phyloP scores from a whole-genome alignment of 2,329 filamentous ascomycete genomes.

The Talaromyces sp. region DNA sequence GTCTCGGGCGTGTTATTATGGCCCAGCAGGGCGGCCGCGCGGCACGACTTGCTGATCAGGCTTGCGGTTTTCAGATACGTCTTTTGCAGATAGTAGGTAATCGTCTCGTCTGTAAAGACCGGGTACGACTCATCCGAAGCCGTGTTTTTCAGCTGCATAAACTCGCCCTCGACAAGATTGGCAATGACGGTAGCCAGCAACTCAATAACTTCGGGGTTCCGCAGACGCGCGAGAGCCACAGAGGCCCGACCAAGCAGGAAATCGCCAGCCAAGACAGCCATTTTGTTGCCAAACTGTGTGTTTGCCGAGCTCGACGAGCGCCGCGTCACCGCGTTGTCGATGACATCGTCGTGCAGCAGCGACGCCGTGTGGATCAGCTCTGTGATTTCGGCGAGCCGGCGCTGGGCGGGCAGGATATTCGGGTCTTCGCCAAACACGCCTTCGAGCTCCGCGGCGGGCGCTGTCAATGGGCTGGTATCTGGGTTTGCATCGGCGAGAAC shows the following conservation, averaged over 20 bases:
- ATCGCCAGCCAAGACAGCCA: conserved; percentile 96
- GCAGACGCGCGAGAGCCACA: conserved; percentile 81
- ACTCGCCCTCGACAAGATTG: conserved; percentile 96
- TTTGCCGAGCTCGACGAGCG: conserved; percentile 86
- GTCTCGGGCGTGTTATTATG: conserved; percentile 65
- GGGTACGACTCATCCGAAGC: conserved; percentile 80
- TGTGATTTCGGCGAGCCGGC: conserved; percentile 90
- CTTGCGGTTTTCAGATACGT: conserved; percentile 97
- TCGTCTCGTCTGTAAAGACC: conserved; percentile 78
- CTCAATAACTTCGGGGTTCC: conserved; percentile 92
- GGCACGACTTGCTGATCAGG: conserved; percentile 92
- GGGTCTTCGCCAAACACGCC: conserved; percentile 44
- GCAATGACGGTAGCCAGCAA: conserved; percentile 93
- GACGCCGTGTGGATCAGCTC: conserved; percentile 97
- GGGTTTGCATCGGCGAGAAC: conserved; percentile 82
- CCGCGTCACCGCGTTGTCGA: conserved; percentile 83
- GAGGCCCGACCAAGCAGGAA: conserved; percentile 91
- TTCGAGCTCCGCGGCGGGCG: conserved; percentile 33
- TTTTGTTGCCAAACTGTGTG: conserved; percentile 95
- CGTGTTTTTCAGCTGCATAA: conserved; percentile 99
- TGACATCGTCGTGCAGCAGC: conserved; percentile 95
- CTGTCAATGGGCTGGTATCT: conserved; percentile 52
- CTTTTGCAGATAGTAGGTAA: conserved; percentile 94
- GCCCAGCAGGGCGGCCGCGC: conserved; percentile 81
- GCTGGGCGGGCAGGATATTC: conserved; percentile 81